Evolutionary conservation across 2,329 filamentous ascomycete species (phyloP), one percentile per base, ranked within the genome.

Genomic region (Torrubiella hemipterigena): DNA sequence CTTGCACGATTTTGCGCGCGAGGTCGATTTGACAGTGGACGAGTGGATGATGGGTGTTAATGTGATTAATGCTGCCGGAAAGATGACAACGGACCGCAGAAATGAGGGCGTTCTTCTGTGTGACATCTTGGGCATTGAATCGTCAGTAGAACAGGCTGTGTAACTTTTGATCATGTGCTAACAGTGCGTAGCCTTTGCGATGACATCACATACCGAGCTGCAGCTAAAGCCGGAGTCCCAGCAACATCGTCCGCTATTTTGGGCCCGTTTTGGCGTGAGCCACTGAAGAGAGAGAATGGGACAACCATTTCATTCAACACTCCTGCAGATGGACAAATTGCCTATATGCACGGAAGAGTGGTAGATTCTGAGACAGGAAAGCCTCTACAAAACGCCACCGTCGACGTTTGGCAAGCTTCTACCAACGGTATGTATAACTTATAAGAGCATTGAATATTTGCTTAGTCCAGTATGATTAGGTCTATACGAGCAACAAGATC

Each of bases 1-100:
- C 58, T 63, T 89, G 34, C 83, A 91, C 57, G 81, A 85, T 56
- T 89, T 89, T 53, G 74, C 77, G 23, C 76, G 81, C 29, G 82
- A 91, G 52, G 74, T 82, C 39, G 72, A 86, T 51, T 71, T 91
- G 35, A 87, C 80, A 7, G 66, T 73, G n/a, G 78, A 81, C 34
- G 83, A 91, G 60, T 87, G 81, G 82, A 69, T 81, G 58, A 59
- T 69, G 7, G 83, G 76, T 28, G 73, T 85, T 18, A 65, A 54
- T 39, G 61, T 52, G 60, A 75, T 56, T 39, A 63, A 61, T 42
- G 65, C 67, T 43, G 71, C 80, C 30, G 81, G 81, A 40, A 70
- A 80, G 58, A 77, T 80, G 58, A 79, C 70, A 50, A 66, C 69
- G 34, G 65, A 72, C 41, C 75, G 69, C 46, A 67, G 81, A 31